Evolutionary conservation across 1,284 basidiomycete genomes (phyloP).

Genomic region (Ganoderma lucidum): DNA sequence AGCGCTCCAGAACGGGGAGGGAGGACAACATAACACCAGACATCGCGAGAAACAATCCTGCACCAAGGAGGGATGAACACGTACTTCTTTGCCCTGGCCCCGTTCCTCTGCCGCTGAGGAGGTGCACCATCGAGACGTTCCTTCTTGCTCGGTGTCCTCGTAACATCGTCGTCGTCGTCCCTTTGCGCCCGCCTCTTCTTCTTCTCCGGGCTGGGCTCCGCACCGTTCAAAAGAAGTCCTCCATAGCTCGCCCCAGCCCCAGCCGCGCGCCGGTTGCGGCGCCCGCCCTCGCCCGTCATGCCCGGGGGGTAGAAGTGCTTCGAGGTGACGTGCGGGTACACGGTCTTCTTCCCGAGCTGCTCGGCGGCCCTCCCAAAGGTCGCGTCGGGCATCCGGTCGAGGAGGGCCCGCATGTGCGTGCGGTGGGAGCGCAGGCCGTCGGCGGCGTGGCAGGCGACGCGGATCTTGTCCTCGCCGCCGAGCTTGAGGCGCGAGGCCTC

Average conservation of each 20-base stretch:
- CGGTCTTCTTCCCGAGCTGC: constrained; percentile 66
- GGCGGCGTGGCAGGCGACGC: constrained; percentile 93
- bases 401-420: constrained; percentile 70
- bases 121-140: constrained; percentile 47
- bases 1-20: too few relatives aligned
- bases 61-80: constrained; percentile 33
- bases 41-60: background rate
- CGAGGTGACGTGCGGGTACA: constrained; percentile 78
- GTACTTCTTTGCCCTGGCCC: constrained; percentile 66
- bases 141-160: constrained; percentile 55
- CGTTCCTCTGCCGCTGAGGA: constrained; percentile 55
- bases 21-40: background rate
- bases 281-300: constrained; percentile 60
- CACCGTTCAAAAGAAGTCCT: constrained; percentile 34
- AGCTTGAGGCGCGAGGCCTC: constrained; percentile 92
- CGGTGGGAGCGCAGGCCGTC: constrained; percentile 86
- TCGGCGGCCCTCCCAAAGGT: constrained; percentile 42
- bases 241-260: constrained; percentile 29
- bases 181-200: constrained; percentile 65
- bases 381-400: constrained; percentile 73
- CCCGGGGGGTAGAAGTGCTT: constrained; percentile 66
- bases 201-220: constrained; percentile 62
- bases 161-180: constrained; percentile 67
- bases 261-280: constrained; percentile 56
- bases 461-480: constrained; percentile 98